Conservation (phyloP, 2,329 filamentous ascomycete species). For the Emmonsia crescens region DNA sequence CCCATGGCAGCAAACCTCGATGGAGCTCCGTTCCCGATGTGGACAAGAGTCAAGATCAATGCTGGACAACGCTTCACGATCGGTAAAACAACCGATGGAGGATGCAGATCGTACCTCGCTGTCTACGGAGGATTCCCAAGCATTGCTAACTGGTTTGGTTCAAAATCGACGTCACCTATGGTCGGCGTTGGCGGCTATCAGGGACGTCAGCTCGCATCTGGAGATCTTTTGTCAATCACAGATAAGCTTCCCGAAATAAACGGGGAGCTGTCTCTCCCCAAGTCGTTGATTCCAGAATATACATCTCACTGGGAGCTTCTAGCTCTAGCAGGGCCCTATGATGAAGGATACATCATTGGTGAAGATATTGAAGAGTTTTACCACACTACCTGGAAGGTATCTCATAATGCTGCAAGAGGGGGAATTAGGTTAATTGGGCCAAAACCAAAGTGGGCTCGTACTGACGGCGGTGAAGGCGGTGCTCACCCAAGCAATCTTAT, state of each 20-base stretch:
- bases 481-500: conserved; percentile 50
- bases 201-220: conserved; percentile 44
- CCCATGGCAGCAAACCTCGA: conserved; percentile 44
- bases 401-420: conserved; percentile 50
- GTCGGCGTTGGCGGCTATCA: conserved; percentile 51
- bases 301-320: conserved; percentile 42
- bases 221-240: conserved; percentile 41
- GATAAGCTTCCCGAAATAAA: conserved; percentile 27
- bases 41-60: conserved; percentile 42
- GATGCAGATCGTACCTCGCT: conserved; percentile 49
- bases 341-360: conserved; percentile 41
- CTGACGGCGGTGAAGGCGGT: conserved; percentile 52
- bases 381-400: conserved; percentile 47
- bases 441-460: conserved; percentile 47
- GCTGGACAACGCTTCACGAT: conserved; percentile 45
- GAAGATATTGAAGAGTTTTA: conserved; percentile 50
- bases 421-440: conserved; percentile 52
- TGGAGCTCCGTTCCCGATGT: conserved; percentile 41
- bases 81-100: conserved; percentile 42
- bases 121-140: conserved; percentile 45
- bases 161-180: conserved; percentile 48
- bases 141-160: conserved; percentile 48
- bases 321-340: conserved; percentile 47
- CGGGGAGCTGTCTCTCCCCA: conserved; percentile 32
- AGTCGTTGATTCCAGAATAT: conserved; percentile 40